These are phyloP conservation scores for Phanerochaete carnosa DNA, from an alignment of 768 basidiomycete species.

Conservation along the genomic window DNA sequence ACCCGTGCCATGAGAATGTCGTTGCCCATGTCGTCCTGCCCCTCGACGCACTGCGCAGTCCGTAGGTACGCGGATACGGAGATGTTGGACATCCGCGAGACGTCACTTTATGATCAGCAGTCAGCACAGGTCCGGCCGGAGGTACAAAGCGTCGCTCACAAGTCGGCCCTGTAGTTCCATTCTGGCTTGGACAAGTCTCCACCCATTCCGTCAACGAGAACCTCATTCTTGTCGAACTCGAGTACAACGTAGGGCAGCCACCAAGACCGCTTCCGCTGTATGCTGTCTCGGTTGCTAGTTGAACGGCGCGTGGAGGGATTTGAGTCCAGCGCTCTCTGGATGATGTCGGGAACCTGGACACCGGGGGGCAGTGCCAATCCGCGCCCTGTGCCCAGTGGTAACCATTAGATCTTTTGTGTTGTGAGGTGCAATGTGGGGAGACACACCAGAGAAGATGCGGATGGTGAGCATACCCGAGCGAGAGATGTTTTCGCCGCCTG, in stretches of 20 bases:
- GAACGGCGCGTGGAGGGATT: conserved; percentile 51
- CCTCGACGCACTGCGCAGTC: conserved; percentile 65
- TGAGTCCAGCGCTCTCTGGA: conserved; percentile 75
- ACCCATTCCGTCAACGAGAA: conserved; percentile 92
- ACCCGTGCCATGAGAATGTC: conserved; percentile 93
- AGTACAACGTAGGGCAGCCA: conserved; percentile 97
- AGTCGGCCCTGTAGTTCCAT: conserved; percentile 96
- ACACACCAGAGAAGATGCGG: conserved; percentile 86
- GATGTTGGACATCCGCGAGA: conserved; percentile 90
- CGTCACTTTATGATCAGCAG: conserved; percentile 59
- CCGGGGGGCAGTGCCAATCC: conserved; percentile 80
- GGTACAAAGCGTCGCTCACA: conserved; percentile 52
- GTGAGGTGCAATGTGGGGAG: neutral
- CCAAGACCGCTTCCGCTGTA: conserved; percentile 92
- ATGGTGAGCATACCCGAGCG: conserved; percentile 93
- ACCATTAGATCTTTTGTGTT: neutral
- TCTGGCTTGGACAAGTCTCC: conserved; percentile 88
- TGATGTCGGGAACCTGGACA: conserved; percentile 75
- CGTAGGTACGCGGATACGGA: conserved; percentile 90
- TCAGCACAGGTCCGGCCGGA: conserved; percentile 4
- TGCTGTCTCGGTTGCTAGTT: conserved; percentile 80
- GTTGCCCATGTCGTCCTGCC: conserved; percentile 95
- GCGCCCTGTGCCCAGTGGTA: conserved; percentile 47
- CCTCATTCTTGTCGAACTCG: conserved; percentile 97
- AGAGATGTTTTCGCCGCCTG: conserved; percentile 43